A percentile compares a stretch with the other conserved stretches of the same genome.
phyloP scores from a whole-genome alignment of 805 yeast species.

The Lipomyces anomalus region DNA sequence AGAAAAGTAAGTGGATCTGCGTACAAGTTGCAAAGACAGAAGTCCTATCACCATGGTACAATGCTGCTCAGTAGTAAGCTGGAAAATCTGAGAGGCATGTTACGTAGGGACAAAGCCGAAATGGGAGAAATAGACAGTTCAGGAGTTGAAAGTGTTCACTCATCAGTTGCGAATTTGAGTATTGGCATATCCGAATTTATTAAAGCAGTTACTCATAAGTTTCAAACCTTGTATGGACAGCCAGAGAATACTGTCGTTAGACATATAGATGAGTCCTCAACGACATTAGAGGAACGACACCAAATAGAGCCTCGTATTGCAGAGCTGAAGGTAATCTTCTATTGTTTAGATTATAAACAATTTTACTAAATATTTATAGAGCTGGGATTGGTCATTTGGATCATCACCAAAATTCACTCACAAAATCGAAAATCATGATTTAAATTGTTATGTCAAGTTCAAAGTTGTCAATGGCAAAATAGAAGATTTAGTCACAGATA shows the following conservation, averaged over 20 bases:
- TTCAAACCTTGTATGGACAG: constrained; percentile 28
- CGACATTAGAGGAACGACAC: not conserved
- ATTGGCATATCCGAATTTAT: constrained; percentile 45
- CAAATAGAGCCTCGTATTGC: constrained; percentile 5
- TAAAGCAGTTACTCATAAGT: constrained; percentile 42
- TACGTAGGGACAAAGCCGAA: constrained; percentile 43
- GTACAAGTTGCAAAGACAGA: constrained; percentile 72
- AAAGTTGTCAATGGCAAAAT: not conserved
- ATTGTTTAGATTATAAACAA: not conserved
- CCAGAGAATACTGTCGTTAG: not conserved
- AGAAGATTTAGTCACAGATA: not conserved
- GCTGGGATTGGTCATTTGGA: constrained; percentile 73
- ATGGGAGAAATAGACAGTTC: constrained; percentile 42
- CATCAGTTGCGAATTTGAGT: constrained; percentile 67
- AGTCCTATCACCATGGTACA: constrained; percentile 93
- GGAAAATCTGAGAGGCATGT: constrained; percentile 50
- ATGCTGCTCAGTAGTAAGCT: constrained; percentile 72
- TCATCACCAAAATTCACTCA: constrained; percentile 70
- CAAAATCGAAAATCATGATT: constrained; percentile 1
- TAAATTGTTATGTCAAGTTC: not conserved
- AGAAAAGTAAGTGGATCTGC: constrained; percentile 89
- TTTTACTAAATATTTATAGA: constrained; percentile 1
- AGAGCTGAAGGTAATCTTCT: constrained; percentile 12
- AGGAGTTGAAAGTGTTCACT: constrained; percentile 70
- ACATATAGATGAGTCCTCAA: constrained; percentile 6